phyloP scores from a whole-genome alignment of 108 stramenopile genomes.

The Fragilaria crotonensis region DNA sequence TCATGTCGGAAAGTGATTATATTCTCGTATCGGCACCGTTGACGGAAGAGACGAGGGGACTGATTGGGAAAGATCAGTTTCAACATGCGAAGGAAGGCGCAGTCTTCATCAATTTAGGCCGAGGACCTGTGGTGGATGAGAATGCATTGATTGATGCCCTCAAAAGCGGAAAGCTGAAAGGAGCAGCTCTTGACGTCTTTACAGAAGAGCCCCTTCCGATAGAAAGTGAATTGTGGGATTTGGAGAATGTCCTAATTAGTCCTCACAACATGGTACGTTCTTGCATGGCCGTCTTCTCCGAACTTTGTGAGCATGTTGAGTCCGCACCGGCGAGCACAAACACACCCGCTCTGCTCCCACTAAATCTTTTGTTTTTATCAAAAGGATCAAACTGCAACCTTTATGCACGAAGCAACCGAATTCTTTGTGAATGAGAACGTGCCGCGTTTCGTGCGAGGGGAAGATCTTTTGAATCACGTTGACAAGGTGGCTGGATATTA shows the following conservation, averaged over 20 bases:
- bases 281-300: too few species aligned
- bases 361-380: constrained; percentile 13
- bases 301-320: not conserved
- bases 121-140: constrained; percentile 87
- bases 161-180: constrained; percentile 48
- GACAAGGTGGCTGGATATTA: constrained; percentile 61
- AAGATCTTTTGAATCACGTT: constrained; percentile 61
- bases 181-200: constrained; percentile 86
- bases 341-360: not conserved
- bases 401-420: constrained; percentile 48
- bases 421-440: constrained; percentile 53
- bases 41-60: constrained; percentile 55
- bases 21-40: constrained; percentile 71
- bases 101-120: constrained; percentile 87
- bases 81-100: constrained; percentile 52
- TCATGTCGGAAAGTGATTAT: constrained; percentile 69
- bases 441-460: constrained; percentile 34
- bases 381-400: constrained; percentile 61
- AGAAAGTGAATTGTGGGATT: constrained; percentile 61
- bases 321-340: not conserved
- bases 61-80: constrained; percentile 54
- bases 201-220: constrained; percentile 75
- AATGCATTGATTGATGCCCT: constrained; percentile 63
- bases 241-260: constrained; percentile 75
- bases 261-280: constrained; percentile 57